Percentiles rank a stretch among this genome's conserved stretches.
phyloP scores from a whole-genome alignment of 78 protist genomes.

The Cavenderia fasciculata region DNA sequence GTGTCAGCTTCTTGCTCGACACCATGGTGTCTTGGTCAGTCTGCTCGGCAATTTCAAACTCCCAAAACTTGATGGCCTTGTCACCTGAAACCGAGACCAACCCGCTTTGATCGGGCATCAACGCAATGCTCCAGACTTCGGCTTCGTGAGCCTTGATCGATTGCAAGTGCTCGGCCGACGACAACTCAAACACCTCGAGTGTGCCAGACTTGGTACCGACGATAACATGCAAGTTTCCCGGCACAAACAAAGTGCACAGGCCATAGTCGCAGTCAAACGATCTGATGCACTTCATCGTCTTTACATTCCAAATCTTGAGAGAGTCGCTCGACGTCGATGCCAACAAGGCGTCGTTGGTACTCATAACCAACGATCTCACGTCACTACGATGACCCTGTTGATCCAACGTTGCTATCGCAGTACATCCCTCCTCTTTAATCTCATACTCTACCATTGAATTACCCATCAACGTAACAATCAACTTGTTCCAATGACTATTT shows the following conservation, averaged over 20 bases:
- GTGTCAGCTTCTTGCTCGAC: slow-evolving; percentile 24
- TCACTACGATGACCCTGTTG: slow-evolving; percentile 88
- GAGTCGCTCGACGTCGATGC: slow-evolving; percentile 53
- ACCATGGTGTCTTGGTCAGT: slow-evolving; percentile 12
- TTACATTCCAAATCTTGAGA: slow-evolving; percentile 86
- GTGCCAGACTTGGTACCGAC: slow-evolving; percentile 96
- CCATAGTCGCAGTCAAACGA: slow-evolving; percentile 87
- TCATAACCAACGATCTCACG: slow-evolving; percentile 82
- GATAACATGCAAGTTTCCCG: slow-evolving; percentile 90
- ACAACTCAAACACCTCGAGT: slow-evolving; percentile 86
- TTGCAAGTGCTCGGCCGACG: slow-evolving; percentile 58
- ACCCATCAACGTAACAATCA: slow-evolving; percentile 48
- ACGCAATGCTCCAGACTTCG: slow-evolving; percentile 66
- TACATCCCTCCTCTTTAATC: not conserved
- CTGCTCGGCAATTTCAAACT: slow-evolving; percentile 82
- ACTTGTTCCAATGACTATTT: slow-evolving; percentile 1
- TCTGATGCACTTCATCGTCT: slow-evolving; percentile 75
- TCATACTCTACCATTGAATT: slow-evolving; percentile 76
- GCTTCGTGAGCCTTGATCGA: slow-evolving; percentile 88
- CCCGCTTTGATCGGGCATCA: slow-evolving; percentile 84
- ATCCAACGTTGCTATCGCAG: slow-evolving; percentile 11
- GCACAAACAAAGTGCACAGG: slow-evolving; percentile 83
- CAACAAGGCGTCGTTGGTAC: slow-evolving; percentile 63
- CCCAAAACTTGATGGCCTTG: slow-evolving; percentile 93
- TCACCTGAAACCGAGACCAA: slow-evolving; percentile 92